A percentile compares a stretch with the other conserved stretches of the same genome.
phyloP scores from a whole-genome alignment of 1,284 basidiomycete genomes.

The Cutaneotrichosporon sp. region DNA sequence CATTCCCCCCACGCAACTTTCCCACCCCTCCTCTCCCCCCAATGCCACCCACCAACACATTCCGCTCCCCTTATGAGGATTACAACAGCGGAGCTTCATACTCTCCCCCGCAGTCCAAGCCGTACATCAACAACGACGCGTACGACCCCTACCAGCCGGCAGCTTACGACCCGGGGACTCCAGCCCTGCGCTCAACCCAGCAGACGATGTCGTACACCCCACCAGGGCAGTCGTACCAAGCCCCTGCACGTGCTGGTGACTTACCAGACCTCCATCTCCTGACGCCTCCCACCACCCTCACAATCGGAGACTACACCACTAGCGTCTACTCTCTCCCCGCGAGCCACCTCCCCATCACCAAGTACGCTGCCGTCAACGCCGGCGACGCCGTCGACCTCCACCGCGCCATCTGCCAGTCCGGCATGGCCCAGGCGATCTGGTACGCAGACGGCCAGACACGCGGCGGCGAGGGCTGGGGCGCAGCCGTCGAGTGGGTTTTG shows the following conservation, averaged over 20 bases:
- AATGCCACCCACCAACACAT: conserved; percentile 9
- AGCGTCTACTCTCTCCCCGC: conserved; percentile 40
- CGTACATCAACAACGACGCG: conserved; percentile 27
- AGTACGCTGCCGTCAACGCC: conserved; percentile 43
- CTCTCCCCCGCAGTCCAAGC: conserved; percentile 20
- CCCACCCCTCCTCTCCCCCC: conserved; percentile 10
- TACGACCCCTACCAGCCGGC: conserved; percentile 47
- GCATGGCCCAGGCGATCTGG: conserved; percentile 38
- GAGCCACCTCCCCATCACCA: conserved; percentile 48
- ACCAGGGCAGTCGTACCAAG: conserved; percentile 14
- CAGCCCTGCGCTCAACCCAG: conserved; percentile 16
- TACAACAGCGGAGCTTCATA: conserved; percentile 23
- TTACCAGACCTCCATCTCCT: conserved; percentile 33
- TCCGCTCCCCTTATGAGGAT: conserved; percentile 25
- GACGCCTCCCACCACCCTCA: conserved; percentile 35
- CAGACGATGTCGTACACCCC: conserved; percentile 14
- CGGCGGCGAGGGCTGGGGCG: conserved; percentile 51
- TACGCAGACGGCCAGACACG: conserved; percentile 50
- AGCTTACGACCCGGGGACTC: conserved; percentile 33
- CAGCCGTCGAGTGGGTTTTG: conserved; percentile 50
- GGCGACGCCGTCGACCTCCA: conserved; percentile 48
- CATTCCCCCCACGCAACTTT: conserved; percentile 24
- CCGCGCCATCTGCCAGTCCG: conserved; percentile 36
- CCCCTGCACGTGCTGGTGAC: conserved; percentile 13
- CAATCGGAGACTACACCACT: conserved; percentile 32